Conservation (phyloP, 371 early-diverging fungal genomes). For the Mortierella polycephala region DNA sequence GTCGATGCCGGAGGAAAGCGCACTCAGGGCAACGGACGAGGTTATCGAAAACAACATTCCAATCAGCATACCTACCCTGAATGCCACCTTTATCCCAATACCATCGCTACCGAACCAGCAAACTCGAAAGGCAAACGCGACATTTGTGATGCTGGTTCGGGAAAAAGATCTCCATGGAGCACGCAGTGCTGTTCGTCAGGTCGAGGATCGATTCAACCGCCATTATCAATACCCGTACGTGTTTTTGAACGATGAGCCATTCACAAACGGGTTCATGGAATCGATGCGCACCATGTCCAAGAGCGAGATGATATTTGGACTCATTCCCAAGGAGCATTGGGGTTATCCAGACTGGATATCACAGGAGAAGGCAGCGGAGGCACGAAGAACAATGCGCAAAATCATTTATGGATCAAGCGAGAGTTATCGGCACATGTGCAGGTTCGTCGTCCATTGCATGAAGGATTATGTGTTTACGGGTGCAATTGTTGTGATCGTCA, state of each 20-base stretch:
- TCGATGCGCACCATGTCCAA: slow-evolving; percentile 60
- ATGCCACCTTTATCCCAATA: background rate
- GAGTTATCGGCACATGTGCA: slow-evolving; percentile 96
- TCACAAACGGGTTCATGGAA: slow-evolving; percentile 80
- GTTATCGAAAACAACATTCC: background rate
- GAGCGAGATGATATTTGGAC: slow-evolving; percentile 75
- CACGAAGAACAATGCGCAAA: slow-evolving; percentile 68
- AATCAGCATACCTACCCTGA: background rate
- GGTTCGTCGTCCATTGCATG: slow-evolving; percentile 51
- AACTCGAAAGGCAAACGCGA: slow-evolving; percentile 68
- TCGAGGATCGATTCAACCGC: slow-evolving; percentile 87
- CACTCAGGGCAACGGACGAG: background rate
- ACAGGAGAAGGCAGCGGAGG: slow-evolving; percentile 65
- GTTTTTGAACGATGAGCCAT: slow-evolving; percentile 83
- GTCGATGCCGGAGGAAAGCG: background rate
- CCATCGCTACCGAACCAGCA: slow-evolving; percentile 16
- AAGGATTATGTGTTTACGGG: too few relatives aligned
- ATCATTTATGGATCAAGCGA: slow-evolving; percentile 87
- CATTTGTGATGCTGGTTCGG: slow-evolving; percentile 72
- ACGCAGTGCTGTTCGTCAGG: slow-evolving; percentile 70
- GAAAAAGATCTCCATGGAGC: slow-evolving; percentile 83
- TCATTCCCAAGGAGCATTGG: slow-evolving; percentile 84
- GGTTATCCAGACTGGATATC: slow-evolving; percentile 86
- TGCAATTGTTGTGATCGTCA: too few relatives aligned
- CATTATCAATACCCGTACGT: slow-evolving; percentile 91